phyloP scores from a whole-genome alignment of 1,284 basidiomycete genomes.

The Austroboletus novae-zelandiae region DNA sequence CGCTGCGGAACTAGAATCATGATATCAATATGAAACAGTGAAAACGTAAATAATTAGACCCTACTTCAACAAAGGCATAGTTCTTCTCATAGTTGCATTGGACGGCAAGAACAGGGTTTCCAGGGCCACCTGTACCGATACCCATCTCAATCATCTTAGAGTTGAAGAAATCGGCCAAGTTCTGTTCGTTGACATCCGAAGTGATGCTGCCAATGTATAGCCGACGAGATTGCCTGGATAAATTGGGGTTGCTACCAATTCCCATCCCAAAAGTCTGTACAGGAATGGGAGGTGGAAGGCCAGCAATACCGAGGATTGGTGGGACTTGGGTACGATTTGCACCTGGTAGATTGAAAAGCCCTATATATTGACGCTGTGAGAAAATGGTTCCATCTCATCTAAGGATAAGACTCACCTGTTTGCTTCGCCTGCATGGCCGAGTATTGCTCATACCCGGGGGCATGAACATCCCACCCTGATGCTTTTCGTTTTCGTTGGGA shows the following conservation, averaged over 20 bases:
- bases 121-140: conserved; percentile 78
- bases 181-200: conserved; percentile 86
- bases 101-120: conserved; percentile 88
- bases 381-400: not conserved
- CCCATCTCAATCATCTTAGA: conserved; percentile 91
- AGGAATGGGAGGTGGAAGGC: conserved; percentile 78
- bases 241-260: conserved; percentile 77
- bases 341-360: conserved; percentile 89
- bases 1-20: conserved; percentile 81
- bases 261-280: conserved; percentile 82
- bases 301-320: conserved; percentile 74
- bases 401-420: conserved; percentile 61
- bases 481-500: conserved; percentile 85
- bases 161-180: conserved; percentile 92
- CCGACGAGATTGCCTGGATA: conserved; percentile 90
- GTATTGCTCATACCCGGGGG: conserved; percentile 94
- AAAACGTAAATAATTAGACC: conserved; percentile 15
- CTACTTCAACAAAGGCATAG: conserved; percentile 94
- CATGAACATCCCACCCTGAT: conserved; percentile 94
- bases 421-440: conserved; percentile 95
- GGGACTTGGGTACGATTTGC: conserved; percentile 87
- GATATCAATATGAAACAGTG: conserved; percentile 3
- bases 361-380: conserved; percentile 37
- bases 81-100: conserved; percentile 98
- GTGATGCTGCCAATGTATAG: conserved; percentile 97